These are phyloP conservation scores for Trichosporon ovoides DNA, from an alignment of 1,284 basidiomycete genomes.

Conservation along the genomic window DNA sequence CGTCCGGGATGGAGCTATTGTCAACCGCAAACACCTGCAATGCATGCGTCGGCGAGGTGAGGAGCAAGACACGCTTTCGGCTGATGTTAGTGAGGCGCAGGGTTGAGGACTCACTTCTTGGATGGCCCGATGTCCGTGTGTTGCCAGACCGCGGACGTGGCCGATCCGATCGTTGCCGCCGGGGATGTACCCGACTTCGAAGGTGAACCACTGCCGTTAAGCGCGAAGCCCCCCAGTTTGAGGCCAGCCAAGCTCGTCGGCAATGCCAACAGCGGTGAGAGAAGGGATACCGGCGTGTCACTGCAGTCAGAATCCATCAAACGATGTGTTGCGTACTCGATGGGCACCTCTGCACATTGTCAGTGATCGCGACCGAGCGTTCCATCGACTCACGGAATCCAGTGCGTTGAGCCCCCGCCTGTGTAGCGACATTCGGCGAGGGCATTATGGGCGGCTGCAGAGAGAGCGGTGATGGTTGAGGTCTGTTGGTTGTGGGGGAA, in stretches of 20 bases:
- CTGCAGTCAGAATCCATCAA: constrained; percentile 9
- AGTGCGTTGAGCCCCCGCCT: constrained; percentile 1
- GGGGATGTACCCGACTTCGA: constrained; percentile 13
- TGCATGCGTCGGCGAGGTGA: constrained; percentile 23
- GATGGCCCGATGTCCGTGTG: constrained; percentile 29
- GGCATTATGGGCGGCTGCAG: not conserved
- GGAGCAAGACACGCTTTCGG: constrained; percentile 28
- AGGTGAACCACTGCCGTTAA: constrained; percentile 10
- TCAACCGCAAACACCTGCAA: constrained; percentile 33
- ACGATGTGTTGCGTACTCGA: not conserved
- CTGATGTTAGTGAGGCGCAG: not conserved
- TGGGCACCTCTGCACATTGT: not conserved
- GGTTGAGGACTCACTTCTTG: not conserved
- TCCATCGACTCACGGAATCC: constrained; percentile 2
- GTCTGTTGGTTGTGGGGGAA: not conserved
- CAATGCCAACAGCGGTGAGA: constrained; percentile 31
- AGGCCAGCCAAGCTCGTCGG: constrained; percentile 13
- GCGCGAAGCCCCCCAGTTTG: constrained; percentile 13
- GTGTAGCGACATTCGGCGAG: constrained; percentile 1
- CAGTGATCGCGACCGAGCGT: not conserved
- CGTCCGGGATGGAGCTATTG: constrained; percentile 26
- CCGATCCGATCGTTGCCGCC: not conserved
- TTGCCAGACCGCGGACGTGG: constrained; percentile 27
- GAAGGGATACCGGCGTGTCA: constrained; percentile 23
- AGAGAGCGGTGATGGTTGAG: not conserved